Base-by-base conservation (phyloP, 345 rosid species). In the Leavenworthia alabamica region DNA sequence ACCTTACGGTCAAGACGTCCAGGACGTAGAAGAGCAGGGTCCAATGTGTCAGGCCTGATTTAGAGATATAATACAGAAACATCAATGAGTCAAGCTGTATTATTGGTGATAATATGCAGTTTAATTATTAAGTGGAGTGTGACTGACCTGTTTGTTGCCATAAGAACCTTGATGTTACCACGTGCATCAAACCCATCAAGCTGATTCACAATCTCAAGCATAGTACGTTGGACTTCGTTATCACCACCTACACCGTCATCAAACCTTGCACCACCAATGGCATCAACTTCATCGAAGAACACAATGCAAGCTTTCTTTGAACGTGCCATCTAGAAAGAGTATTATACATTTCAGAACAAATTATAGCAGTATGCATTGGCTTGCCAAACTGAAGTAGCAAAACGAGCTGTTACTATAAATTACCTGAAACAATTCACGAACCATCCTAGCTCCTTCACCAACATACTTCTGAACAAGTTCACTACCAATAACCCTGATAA, bases 361-460 rank as follows among this genome's bases (percentile, higher is more conserved):
- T 9, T 41, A 28, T 37, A 54, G 12, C 43, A 53, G 23, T 15
- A 12, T 35, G 23, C 22, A 12, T 35, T 12, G 23, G 54, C 56
- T 40, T 26, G 22, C 11, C 14, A 64, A 16, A 28, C 43, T 14
- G 8, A 15, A 43, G 33, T 31, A 29, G 37, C 13, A 3, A 33
- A 22, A 43, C 12, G 15, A 19, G 12, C 14, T 2, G 27, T 36
- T 26, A 33, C 43, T 62, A 50, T 29, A 31, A 1, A 64, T 78
- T 50, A 89, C 99, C 97, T 93, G 99, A 57, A 93, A 93, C 4
- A 93, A 77, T 53, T 93, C 99, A 36, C 99, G 88, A 66, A 93
- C 99, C 97, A 93, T 93, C 36, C 97, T 81, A 26, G 99, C 99
- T 58, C 99, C 99, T 74, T 93, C 99, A 37, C 97, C 99, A 13